A percentile compares a stretch with the other conserved stretches of the same genome.
Evolutionary conservation across 2,329 filamentous ascomycete genomes (phyloP).

Genomic region (Sclerotinia glacialis): DNA sequence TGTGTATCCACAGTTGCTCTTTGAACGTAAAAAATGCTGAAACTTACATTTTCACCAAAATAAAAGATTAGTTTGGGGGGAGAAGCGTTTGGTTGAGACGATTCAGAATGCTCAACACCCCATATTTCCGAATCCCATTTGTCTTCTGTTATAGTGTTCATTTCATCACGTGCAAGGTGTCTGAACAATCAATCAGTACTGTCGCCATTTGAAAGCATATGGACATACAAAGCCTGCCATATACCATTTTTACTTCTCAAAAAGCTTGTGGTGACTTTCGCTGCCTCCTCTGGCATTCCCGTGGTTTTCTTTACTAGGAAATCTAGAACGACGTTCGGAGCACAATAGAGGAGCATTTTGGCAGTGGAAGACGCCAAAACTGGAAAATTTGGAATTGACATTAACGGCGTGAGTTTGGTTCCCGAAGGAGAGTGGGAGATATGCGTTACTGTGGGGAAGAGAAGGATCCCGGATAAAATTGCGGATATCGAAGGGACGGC

Average conservation of each 20-base stretch:
- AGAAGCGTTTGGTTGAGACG: not conserved
- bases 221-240: constrained; percentile 51
- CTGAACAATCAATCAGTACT: constrained; percentile 26
- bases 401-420: constrained; percentile 47
- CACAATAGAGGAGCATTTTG: constrained; percentile 43
- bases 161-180: constrained; percentile 58
- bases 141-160: constrained; percentile 57
- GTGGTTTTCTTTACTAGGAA: constrained; percentile 47
- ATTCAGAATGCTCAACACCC: constrained; percentile 45
- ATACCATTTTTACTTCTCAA: constrained; percentile 57
- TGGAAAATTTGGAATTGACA: constrained; percentile 39
- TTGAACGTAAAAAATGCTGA: not conserved
- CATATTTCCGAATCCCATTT: constrained; percentile 59
- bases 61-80: constrained; percentile 56
- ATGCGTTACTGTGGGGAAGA: constrained; percentile 74
- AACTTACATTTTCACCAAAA: constrained; percentile 49
- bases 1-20: not conserved
- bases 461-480: constrained; percentile 52
- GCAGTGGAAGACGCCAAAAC: constrained; percentile 29
- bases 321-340: constrained; percentile 43
- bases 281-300: constrained; percentile 50
- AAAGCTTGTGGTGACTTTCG: constrained; percentile 52
- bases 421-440: constrained; percentile 63
- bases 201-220: not conserved
- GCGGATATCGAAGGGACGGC: constrained; percentile 33